These are phyloP conservation scores for Kingdonia uniflora DNA, from an alignment of 164 flowering plant genomes.

Conservation along the genomic window DNA sequence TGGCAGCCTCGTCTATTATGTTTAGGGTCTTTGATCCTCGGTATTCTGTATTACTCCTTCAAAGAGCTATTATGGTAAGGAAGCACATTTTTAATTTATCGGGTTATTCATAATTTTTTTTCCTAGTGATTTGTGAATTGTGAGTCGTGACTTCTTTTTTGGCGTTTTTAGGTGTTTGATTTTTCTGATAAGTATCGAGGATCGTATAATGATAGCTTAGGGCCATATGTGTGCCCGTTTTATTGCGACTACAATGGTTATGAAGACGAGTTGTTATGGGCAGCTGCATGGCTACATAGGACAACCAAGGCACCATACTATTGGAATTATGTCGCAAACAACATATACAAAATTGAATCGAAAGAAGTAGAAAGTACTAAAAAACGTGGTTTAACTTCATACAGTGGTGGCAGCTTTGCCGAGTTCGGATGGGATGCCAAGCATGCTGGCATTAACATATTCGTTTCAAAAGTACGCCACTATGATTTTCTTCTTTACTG, in stretches of 20 bases:
- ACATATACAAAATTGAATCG: conserved; percentile 14
- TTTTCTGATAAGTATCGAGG: conserved; percentile 54
- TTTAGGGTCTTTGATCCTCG: neutral
- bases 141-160: neutral
- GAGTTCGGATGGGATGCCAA: conserved; percentile 58
- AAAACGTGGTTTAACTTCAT: neutral
- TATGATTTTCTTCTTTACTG: neutral
- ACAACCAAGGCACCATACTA: conserved; percentile 23
- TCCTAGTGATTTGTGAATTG: neutral
- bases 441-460: conserved; percentile 35
- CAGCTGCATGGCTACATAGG: conserved; percentile 39
- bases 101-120: neutral
- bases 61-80: conserved; percentile 4
- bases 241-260: conserved; percentile 29
- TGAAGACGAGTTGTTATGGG: conserved; percentile 56
- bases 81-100: neutral
- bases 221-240: conserved; percentile 44
- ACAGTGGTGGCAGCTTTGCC: conserved; percentile 14
- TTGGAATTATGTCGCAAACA: conserved; percentile 20
- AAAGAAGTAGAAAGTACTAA: neutral
- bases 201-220: conserved; percentile 35
- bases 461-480: conserved; percentile 26
- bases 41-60: conserved; percentile 1
- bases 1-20: conserved; percentile 8
- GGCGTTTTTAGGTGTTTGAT: conserved; percentile 26